These are phyloP conservation scores for Digitaria exilis DNA, from an alignment of 202 grass and related monocot genomes.

Conservation along the genomic window DNA sequence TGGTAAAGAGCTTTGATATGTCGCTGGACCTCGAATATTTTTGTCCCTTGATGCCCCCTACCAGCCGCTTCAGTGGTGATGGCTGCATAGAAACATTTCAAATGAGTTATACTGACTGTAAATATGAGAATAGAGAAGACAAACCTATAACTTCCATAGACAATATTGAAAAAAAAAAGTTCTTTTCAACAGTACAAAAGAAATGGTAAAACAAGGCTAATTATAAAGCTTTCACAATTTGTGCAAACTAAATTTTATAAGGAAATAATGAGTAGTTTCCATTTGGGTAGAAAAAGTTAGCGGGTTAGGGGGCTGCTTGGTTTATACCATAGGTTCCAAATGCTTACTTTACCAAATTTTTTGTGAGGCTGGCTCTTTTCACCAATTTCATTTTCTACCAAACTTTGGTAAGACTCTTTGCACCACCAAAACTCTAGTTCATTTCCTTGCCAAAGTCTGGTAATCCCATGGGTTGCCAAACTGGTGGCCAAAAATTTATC, in stretches of 20 bases:
- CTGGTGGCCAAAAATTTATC: neutral
- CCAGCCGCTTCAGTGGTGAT: slow-evolving; percentile 75
- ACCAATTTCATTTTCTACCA: neutral
- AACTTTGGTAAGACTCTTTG: neutral
- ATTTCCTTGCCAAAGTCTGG: neutral
- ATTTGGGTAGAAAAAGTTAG: slow-evolving; percentile 14
- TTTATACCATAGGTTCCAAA: neutral
- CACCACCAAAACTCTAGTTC: neutral
- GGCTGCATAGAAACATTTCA: slow-evolving; percentile 61
- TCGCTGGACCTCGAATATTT: slow-evolving; percentile 60
- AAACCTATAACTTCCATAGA: slow-evolving; percentile 33
- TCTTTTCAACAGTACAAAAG: slow-evolving; percentile 9
- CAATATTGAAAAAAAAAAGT: neutral
- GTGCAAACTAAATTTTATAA: slow-evolving; percentile 10
- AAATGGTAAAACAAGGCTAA: slow-evolving; percentile 15
- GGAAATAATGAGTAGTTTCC: slow-evolving; percentile 10
- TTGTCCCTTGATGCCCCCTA: slow-evolving; percentile 60
- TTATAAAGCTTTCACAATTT: neutral
- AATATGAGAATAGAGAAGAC: slow-evolving; percentile 36
- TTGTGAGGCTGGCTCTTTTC: neutral
- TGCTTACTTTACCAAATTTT: neutral
- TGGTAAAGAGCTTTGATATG: slow-evolving; percentile 81
- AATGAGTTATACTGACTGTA: neutral
- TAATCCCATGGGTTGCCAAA: neutral
- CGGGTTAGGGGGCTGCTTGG: neutral